phyloP scores from a whole-genome alignment of 2,329 filamentous ascomycete species.

The Fusarium lyarnte region DNA sequence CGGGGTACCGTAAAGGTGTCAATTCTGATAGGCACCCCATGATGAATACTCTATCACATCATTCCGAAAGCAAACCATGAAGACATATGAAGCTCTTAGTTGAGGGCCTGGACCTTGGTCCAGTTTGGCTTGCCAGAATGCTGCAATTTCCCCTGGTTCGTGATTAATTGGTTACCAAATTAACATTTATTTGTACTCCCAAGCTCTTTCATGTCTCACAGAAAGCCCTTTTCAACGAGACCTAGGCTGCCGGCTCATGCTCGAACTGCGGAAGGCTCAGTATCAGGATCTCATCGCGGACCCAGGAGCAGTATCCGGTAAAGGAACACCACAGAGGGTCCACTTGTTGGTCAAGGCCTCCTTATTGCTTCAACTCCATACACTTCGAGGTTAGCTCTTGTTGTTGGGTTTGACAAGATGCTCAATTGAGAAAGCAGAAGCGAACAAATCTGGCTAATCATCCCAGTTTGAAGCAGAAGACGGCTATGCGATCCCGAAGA shows the following conservation, averaged over 20 bases:
- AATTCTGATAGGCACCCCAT: background rate
- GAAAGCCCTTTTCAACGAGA: conserved; percentile 1
- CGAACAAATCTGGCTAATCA: conserved; percentile 50
- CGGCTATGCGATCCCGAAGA: conserved; percentile 9
- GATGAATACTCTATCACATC: background rate
- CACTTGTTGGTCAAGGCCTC: conserved; percentile 13
- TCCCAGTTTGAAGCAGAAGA: conserved; percentile 27
- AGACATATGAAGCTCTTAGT: background rate
- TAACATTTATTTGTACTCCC: conserved; percentile 28
- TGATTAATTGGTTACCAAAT: conserved; percentile 40
- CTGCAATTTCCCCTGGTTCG: background rate
- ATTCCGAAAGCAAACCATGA: background rate
- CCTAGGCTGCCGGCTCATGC: background rate
- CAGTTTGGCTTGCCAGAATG: conserved; percentile 8
- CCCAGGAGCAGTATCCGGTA: conserved; percentile 33
- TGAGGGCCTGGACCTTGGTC: background rate
- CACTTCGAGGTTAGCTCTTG: conserved; percentile 13
- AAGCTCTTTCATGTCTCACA: conserved; percentile 29
- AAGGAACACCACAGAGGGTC: conserved; percentile 30
- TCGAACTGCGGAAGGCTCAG: background rate
- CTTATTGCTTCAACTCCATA: conserved; percentile 18
- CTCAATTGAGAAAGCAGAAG: conserved; percentile 54
- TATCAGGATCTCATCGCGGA: conserved; percentile 16
- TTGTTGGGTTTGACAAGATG: conserved; percentile 34
- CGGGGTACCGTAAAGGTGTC: background rate